Percentiles rank a stretch among this genome's conserved stretches.
phyloP scores from a whole-genome alignment of 2,329 filamentous ascomycete genomes.

The Trichoderma sp. region DNA sequence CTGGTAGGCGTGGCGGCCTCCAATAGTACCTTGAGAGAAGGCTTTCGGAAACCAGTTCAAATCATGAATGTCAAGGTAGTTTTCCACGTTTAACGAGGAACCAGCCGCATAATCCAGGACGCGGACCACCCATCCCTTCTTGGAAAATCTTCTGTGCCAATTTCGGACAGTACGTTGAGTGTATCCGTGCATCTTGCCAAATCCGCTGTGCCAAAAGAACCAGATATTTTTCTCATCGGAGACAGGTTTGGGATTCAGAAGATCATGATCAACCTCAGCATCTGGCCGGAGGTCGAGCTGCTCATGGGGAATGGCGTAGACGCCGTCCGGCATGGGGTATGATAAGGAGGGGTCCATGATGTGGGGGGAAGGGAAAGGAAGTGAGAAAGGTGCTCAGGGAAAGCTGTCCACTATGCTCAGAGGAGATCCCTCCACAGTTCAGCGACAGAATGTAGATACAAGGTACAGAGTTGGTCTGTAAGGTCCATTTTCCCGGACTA shows the following conservation, averaged over 20 bases:
- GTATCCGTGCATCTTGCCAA: slow-evolving; percentile 53
- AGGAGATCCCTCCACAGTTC: too few relatives aligned
- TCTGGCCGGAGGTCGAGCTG: slow-evolving; percentile 52
- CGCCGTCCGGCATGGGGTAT: slow-evolving; percentile 17
- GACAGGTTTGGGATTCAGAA: slow-evolving; percentile 46
- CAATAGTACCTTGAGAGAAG: slow-evolving; percentile 52
- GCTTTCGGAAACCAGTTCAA: slow-evolving; percentile 50
- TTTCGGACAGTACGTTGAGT: slow-evolving; percentile 55
- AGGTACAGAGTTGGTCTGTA: too few relatives aligned
- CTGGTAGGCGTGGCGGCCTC: slow-evolving; percentile 53
- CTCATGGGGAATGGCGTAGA: slow-evolving; percentile 40
- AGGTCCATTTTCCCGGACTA: too few relatives aligned
- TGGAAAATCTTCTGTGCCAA: slow-evolving; percentile 56
- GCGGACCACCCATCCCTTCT: slow-evolving; percentile 55
- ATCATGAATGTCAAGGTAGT: slow-evolving; percentile 52
- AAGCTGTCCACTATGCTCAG: too few relatives aligned
- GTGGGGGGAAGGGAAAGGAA: background rate
- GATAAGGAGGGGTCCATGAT: slow-evolving; percentile 4
- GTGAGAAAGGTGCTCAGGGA: too few relatives aligned
- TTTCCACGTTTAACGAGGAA: slow-evolving; percentile 52
- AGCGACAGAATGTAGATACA: too few relatives aligned
- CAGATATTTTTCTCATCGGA: slow-evolving; percentile 56
- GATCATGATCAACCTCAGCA: slow-evolving; percentile 47
- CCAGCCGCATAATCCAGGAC: slow-evolving; percentile 50
- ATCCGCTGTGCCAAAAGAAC: slow-evolving; percentile 61